Conservation (phyloP, 2,329 filamentous ascomycete species). For the Didymella lethalis region DNA sequence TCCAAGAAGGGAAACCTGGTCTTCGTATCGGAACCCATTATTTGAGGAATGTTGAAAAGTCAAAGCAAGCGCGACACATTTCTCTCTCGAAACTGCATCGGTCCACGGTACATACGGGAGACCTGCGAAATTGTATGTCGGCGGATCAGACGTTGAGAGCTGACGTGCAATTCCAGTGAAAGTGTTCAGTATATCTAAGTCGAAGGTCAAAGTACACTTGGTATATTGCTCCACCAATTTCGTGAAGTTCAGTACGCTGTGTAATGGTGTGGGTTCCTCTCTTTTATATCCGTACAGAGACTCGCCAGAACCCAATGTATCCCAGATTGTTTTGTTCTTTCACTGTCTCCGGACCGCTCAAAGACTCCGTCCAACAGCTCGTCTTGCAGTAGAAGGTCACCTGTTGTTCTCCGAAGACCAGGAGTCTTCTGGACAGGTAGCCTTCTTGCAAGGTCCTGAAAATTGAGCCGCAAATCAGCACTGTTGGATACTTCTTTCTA, state of each 20-base stretch:
- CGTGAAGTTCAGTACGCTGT: neutral
- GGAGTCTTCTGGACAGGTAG: neutral
- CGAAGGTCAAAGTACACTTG: neutral
- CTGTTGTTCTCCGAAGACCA: neutral
- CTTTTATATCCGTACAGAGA: neutral
- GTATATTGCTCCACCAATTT: neutral
- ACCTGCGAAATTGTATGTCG: too few relatives aligned
- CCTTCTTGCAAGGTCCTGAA: neutral
- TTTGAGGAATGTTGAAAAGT: too few relatives aligned
- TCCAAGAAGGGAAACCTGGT: too few relatives aligned
- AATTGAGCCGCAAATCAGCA: too few relatives aligned
- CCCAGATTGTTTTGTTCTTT: neutral
- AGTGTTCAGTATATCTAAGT: neutral
- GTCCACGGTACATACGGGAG: too few relatives aligned
- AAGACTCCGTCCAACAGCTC: neutral
- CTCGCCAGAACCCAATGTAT: neutral
- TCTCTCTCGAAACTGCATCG: too few relatives aligned
- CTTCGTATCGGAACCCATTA: too few relatives aligned
- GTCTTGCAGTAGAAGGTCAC: neutral
- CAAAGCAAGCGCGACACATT: too few relatives aligned
- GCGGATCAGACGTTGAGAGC: neutral
- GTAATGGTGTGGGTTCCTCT: too few relatives aligned
- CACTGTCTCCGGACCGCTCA: neutral
- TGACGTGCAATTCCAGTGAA: neutral
- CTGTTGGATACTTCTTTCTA: too few relatives aligned